phyloP scores from a whole-genome alignment of 202 grass and related monocot genomes.

The Tripidium arundinaceum region DNA sequence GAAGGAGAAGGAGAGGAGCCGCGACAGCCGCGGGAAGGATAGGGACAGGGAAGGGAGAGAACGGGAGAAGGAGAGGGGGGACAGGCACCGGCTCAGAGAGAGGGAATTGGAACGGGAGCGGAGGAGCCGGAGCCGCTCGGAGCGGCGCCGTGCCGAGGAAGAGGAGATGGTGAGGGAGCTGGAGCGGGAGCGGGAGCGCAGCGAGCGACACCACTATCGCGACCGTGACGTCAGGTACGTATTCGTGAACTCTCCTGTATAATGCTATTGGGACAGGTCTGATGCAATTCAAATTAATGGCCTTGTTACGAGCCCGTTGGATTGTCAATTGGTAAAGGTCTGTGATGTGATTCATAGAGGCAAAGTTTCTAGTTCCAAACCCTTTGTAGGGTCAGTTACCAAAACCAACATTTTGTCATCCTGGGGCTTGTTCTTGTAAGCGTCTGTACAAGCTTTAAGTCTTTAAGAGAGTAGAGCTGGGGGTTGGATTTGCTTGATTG shows the following conservation, averaged over 20 bases:
- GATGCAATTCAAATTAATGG: slow-evolving; percentile 1
- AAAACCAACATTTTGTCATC: not conserved
- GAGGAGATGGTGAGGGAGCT: slow-evolving; percentile 61
- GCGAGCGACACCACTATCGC: slow-evolving; percentile 52
- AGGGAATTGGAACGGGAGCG: slow-evolving; percentile 42
- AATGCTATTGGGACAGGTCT: not conserved
- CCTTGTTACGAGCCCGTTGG: not conserved
- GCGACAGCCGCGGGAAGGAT: slow-evolving; percentile 39
- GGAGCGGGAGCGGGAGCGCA: slow-evolving; percentile 54
- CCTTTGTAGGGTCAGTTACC: not conserved
- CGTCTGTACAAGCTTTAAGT: not conserved
- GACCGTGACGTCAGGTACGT: slow-evolving; percentile 62
- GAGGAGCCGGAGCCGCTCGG: slow-evolving; percentile 54
- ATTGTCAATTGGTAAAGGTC: not conserved
- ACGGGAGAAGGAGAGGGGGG: slow-evolving; percentile 25
- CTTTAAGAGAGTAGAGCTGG: not conserved
- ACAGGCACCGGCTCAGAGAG: slow-evolving; percentile 37
- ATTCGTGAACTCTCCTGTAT: slow-evolving; percentile 5
- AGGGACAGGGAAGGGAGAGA: slow-evolving; percentile 37
- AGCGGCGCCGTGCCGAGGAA: slow-evolving; percentile 49
- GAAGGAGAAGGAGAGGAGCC: slow-evolving; percentile 45
- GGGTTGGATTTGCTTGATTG: not conserved
- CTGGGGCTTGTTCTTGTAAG: not conserved
- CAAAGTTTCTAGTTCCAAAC: not conserved
- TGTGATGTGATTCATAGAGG: not conserved